Evolutionary conservation across 306 rosid genomes (phyloP).

Genomic region (Hippophae gyantsensis): DNA sequence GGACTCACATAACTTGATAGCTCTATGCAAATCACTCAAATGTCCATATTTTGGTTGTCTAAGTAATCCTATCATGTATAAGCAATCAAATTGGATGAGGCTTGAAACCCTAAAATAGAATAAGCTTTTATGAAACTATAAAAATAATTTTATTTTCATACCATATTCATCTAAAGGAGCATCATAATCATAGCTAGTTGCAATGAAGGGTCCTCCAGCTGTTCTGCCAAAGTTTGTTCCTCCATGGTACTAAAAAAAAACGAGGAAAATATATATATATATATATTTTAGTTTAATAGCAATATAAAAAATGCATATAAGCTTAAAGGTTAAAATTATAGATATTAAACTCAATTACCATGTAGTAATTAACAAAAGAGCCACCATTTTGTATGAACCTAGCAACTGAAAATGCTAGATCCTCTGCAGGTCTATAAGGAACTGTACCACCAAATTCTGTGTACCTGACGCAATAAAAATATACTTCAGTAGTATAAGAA

Average conservation of each 20-base stretch:
- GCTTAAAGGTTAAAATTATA: constrained; percentile 64
- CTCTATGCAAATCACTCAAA: constrained; percentile 72
- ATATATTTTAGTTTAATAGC: not conserved
- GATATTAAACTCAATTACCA: constrained; percentile 61
- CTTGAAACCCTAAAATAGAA: no score
- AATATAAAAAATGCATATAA: not conserved
- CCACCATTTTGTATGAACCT: constrained; percentile 87
- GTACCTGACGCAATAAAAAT: constrained; percentile 37
- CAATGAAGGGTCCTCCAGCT: constrained; percentile 77
- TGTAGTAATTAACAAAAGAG: constrained; percentile 75
- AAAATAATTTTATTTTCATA: constrained; percentile 22
- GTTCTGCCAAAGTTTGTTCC: constrained; percentile 97
- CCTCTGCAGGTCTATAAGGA: constrained; percentile 79
- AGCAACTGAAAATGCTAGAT: constrained; percentile 70
- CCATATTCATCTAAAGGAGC: constrained; percentile 93
- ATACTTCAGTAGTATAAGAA: not conserved
- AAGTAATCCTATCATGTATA: constrained; percentile 41
- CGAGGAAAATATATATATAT: constrained; percentile 4
- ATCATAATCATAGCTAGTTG: constrained; percentile 91
- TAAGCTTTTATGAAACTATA: no score
- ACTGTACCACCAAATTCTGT: constrained; percentile 83
- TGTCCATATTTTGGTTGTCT: constrained; percentile 95
- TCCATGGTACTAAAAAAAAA: constrained; percentile 68
- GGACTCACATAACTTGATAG: constrained; percentile 65
- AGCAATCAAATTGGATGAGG: no score